Evolutionary conservation across 495 filamentous ascomycete genomes (phyloP).

Genomic region (Sabuloglossum arenarium): DNA sequence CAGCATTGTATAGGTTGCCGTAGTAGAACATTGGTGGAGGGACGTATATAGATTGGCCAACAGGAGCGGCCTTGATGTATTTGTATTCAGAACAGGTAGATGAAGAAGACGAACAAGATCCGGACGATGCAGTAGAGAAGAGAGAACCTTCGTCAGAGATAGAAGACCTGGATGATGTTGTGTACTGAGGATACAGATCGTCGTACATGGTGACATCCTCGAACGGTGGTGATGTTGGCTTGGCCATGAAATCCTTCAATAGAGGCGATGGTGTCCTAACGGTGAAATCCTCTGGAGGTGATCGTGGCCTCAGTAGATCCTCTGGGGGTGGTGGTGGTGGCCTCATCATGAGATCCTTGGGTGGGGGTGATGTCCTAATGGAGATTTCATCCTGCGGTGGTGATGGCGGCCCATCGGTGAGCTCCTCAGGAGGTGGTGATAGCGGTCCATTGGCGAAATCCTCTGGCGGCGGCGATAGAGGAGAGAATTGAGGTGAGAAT

Average conservation of each 20-base stretch:
- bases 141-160: neutral
- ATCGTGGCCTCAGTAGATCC: no score
- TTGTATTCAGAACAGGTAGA: neutral
- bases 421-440: no score
- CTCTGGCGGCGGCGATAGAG: neutral
- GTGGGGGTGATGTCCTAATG: no score
- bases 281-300: no score
- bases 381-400: no score
- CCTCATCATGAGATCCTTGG: no score
- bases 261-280: neutral
- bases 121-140: slow-evolving; percentile 1
- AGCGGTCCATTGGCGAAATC: no score
- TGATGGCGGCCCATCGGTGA: no score
- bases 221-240: neutral
- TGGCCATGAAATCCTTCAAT: neutral
- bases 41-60: neutral
- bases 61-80: neutral
- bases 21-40: neutral
- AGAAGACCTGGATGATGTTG: slow-evolving; percentile 1
- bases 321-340: no score
- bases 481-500: neutral
- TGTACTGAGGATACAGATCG: neutral
- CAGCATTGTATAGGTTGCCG: neutral
- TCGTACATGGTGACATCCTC: neutral
- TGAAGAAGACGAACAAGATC: slow-evolving; percentile 5